Base-by-base conservation (phyloP, 2,329 filamentous ascomycete genomes). In the Epichloe baconii region DNA sequence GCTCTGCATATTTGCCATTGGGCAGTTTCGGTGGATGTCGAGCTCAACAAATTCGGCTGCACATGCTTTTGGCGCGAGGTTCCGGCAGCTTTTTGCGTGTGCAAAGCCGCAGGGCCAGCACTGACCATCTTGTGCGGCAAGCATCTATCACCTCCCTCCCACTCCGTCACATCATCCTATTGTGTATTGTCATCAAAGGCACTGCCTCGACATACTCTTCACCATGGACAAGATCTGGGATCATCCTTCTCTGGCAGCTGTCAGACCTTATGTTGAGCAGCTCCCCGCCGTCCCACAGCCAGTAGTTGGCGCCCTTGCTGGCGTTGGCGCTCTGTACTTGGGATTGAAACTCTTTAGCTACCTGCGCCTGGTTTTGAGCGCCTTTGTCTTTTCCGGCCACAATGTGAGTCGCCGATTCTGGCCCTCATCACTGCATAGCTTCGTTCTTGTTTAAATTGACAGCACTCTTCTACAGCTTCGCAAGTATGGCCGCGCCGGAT, bases 401-500 rank as follows among this genome's bases (percentile, higher is more conserved):
- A 79, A 78, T 57, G 81, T 83, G 69, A 61, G 77, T 65, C 11
- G 12, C n/a, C 11, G 14, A 5, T 23, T 4, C 36, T 26, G 49
- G 19, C 19, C 14, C 26, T 26, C 31, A 10, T 34, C 8, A 12
- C 5, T 10, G n/a, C n/a, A 2, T 10, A 6, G 14, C 15, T 19
- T 15, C 2, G 8, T 12, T 26, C 21, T 12, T 2, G 8, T 31
- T 19, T 11, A 21, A 14, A 41, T 19, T 50, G 19, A 8, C 34
- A 35, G 26, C 26, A 19, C 12, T 37, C 49, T 53, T 53, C 44
- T 49, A 53, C 53, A 95, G 91, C 82, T 98, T 53, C 83, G 83
- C 60, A 88, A 85, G 59, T 97, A 95, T 71, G 93, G 90, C 59
- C 85, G 85, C 60, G 88, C 88, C 62, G 91, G 91, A 55, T 90